Evolutionary conservation across 2,329 filamentous ascomycete species (phyloP), one percentile per base, ranked within the genome.

Genomic region (Aspergillus clavatus): DNA sequence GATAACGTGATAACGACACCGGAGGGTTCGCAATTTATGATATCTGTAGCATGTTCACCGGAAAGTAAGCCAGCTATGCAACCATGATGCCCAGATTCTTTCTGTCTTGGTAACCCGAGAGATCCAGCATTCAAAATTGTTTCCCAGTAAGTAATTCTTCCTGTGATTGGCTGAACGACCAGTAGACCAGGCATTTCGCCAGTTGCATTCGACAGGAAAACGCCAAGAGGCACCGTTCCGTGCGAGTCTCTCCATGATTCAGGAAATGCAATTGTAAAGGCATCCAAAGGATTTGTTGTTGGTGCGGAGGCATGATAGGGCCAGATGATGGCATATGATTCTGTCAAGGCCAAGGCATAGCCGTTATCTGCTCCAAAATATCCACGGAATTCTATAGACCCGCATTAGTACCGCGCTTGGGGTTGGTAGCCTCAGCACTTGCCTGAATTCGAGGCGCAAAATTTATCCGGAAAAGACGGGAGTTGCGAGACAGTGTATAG

Each of bases 111-210:
- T 31, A 94, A 80, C 51, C 87, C 87, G 44, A 94, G 77, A 1
- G 88, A 89, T 29, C 89, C 87, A 7, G 89, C 89, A 65, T 83
- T 89, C 45, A 91, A 89, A 52, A 97, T 87, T 29, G 89, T 94
- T 65, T 97, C 93, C 89, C 93, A 97, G 67, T 93, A 97, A 36
- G 88, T 84, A 42, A 97, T 82, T 66, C 84, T 90, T 42, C 93
- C 93, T 39, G 78, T 89, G 14, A 80, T 81, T 10, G 91, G 87
- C 72, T 91, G 87, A 28, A 97, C 78, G 28, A 96, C 80, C 22
- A 98, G 81, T 28, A 98, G 77, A 2, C 93, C 93, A 26, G 90
- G 86, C 56, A 95, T 87, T 39, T 82, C 81, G n/a, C 81, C 82
- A 4, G 86, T 83, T 4, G 87, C 86, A 40, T 86, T 84, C 0